phyloP scores from a whole-genome alignment of 805 yeast species.

The Saccharomyces kudriavzevii region DNA sequence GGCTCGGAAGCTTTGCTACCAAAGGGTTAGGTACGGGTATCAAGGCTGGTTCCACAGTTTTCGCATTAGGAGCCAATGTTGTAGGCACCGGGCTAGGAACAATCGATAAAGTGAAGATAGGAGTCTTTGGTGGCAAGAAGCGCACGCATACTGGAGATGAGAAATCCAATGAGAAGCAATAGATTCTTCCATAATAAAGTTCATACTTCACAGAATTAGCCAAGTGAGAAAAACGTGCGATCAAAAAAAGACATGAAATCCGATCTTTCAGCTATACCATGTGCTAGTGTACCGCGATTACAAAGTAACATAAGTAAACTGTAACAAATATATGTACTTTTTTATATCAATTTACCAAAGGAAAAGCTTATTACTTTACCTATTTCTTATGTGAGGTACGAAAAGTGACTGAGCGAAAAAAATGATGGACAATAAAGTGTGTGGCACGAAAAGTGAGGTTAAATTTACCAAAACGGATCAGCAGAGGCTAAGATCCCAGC shows the following conservation, averaged over 20 bases:
- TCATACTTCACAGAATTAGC: neutral
- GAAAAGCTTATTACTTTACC: neutral
- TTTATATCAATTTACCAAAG: neutral
- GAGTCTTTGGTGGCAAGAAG: conserved; percentile 4
- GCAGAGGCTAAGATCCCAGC: neutral
- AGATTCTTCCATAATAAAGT: neutral
- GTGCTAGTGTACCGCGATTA: neutral
- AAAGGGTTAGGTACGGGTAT: conserved; percentile 41
- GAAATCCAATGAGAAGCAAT: neutral
- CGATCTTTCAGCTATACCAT: neutral
- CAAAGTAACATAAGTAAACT: neutral
- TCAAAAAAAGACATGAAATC: neutral
- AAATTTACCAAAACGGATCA: neutral
- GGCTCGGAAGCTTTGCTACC: conserved; percentile 41
- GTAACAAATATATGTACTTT: neutral
- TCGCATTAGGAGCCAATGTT: conserved; percentile 9
- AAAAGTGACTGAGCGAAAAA: neutral
- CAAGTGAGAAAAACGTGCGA: neutral
- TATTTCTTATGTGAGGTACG: neutral
- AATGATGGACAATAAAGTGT: neutral
- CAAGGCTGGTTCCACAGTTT: conserved; percentile 32
- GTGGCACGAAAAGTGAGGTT: neutral
- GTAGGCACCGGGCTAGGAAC: conserved; percentile 38
- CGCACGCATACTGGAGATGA: neutral
- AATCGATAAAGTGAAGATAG: conserved; percentile 22